Percentiles rank a stretch among this genome's conserved stretches.
Conservation (phyloP, 2,329 filamentous ascomycete genomes). For the Mycosphaerelloides madeirae region DNA sequence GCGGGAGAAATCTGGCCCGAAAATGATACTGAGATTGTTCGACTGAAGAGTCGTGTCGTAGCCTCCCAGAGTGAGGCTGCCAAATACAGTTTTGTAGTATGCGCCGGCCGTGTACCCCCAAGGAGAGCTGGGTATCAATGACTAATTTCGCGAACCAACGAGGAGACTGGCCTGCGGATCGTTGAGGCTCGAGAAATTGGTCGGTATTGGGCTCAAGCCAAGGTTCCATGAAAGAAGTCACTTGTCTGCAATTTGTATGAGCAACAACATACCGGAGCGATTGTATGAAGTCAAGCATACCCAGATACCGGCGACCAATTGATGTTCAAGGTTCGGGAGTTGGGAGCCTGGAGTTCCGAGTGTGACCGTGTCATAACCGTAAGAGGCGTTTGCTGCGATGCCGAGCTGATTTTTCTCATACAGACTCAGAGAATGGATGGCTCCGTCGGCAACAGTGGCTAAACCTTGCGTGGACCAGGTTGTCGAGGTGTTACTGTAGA, state of each 20-base stretch:
- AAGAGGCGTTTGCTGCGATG: slow-evolving; percentile 29
- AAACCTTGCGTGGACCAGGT: slow-evolving; percentile 34
- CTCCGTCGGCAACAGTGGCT: slow-evolving; percentile 27
- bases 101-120: slow-evolving; percentile 29
- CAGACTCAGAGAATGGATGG: slow-evolving; percentile 23
- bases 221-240: slow-evolving; percentile 34
- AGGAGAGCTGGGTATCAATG: slow-evolving; percentile 6
- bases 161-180: slow-evolving; percentile 19
- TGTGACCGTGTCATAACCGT: slow-evolving; percentile 35
- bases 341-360: slow-evolving; percentile 21
- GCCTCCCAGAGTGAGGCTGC: slow-evolving; percentile 37
- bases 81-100: slow-evolving; percentile 23
- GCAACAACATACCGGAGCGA: too few relatives aligned
- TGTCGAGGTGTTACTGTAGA: slow-evolving; percentile 32
- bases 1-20: slow-evolving; percentile 25
- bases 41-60: slow-evolving; percentile 37
- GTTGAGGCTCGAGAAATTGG: slow-evolving; percentile 20
- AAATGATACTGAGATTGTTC: slow-evolving; percentile 21
- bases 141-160: slow-evolving; percentile 10
- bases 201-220: slow-evolving; percentile 22
- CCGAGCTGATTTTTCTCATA: slow-evolving; percentile 22
- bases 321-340: slow-evolving; percentile 25
- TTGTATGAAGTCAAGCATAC: too few relatives aligned
- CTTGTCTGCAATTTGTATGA: slow-evolving; percentile 4
- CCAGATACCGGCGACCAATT: slow-evolving; percentile 26